Percentiles rank a stretch among this genome's conserved stretches.
These are phyloP conservation scores for Fusarium cyanostomum DNA, from an alignment of 2,329 filamentous ascomycete genomes.

Conservation along the genomic window DNA sequence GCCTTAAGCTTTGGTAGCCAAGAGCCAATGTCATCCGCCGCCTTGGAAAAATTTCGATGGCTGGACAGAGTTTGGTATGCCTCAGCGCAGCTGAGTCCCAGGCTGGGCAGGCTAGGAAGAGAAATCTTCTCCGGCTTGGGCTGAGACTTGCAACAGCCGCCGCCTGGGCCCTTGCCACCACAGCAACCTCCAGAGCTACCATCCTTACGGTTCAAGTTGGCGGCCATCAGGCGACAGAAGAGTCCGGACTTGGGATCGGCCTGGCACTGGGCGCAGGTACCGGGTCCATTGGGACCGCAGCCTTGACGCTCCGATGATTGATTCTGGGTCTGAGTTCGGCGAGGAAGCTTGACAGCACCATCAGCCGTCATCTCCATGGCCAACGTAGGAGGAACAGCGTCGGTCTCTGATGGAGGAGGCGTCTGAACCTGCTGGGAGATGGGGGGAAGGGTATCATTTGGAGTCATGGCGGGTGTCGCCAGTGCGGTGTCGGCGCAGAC, in stretches of 20 bases:
- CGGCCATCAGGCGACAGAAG: conserved; percentile 84
- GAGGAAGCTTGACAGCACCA: conserved; percentile 68
- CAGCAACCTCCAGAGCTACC: conserved; percentile 65
- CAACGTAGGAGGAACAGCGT: conserved; percentile 61
- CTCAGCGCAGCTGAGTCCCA: conserved; percentile 78
- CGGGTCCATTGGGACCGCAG: conserved; percentile 75
- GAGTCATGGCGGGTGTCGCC: conserved; percentile 52
- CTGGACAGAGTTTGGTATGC: conserved; percentile 81
- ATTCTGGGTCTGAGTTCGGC: conserved; percentile 46
- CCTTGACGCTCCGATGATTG: conserved; percentile 47
- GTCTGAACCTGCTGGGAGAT: conserved; percentile 62
- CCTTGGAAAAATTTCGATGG: conserved; percentile 78
- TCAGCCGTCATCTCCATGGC: conserved; percentile 69
- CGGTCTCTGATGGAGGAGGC: conserved; percentile 69
- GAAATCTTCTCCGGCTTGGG: conserved; percentile 48
- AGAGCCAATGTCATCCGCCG: conserved; percentile 76
- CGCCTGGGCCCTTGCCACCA: conserved; percentile 66
- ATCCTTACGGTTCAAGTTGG: conserved; percentile 62
- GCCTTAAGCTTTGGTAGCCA: conserved; percentile 80
- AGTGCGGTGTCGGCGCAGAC: conserved; percentile 75
- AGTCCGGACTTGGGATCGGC: conserved; percentile 81
- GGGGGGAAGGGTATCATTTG: conserved; percentile 53
- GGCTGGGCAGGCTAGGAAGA: conserved; percentile 52
- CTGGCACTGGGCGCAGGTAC: conserved; percentile 81
- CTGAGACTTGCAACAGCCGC: conserved; percentile 70